These are phyloP conservation scores for Colletotrichum ledebouriae DNA, from an alignment of 2,329 filamentous ascomycete species.

Conservation along the genomic window DNA sequence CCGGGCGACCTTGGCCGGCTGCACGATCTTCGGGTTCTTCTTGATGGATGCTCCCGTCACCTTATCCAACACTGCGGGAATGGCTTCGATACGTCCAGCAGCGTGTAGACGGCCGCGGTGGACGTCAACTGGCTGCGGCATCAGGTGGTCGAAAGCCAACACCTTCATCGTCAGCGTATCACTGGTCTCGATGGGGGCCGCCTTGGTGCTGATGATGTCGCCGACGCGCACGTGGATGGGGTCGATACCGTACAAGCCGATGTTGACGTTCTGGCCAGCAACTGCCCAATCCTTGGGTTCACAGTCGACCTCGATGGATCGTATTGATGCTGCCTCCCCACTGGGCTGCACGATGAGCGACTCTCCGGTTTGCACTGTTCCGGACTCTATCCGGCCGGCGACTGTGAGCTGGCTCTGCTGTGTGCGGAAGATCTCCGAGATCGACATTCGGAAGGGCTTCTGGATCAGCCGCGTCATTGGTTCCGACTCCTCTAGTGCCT, in stretches of 20 bases:
- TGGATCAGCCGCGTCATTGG: conserved; percentile 78
- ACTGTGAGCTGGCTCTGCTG: conserved; percentile 86
- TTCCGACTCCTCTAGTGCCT: conserved; percentile 87
- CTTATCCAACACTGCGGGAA: conserved; percentile 84
- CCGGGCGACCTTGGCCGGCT: conserved; percentile 82
- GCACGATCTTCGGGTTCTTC: conserved; percentile 87
- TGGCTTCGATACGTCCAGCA: conserved; percentile 78
- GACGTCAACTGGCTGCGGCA: conserved; percentile 90
- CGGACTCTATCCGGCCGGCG: conserved; percentile 87
- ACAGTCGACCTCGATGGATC: conserved; percentile 82
- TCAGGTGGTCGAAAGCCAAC: conserved; percentile 88
- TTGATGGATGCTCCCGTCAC: conserved; percentile 79
- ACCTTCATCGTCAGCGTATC: conserved; percentile 85
- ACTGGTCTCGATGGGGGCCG: conserved; percentile 76
- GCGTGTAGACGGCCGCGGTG: conserved; percentile 87
- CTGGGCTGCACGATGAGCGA: conserved; percentile 83
- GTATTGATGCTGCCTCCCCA: conserved; percentile 83
- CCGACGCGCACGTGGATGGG: conserved; percentile 84
- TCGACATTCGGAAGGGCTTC: conserved; percentile 86
- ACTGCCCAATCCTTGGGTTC: conserved; percentile 88
- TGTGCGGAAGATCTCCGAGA: conserved; percentile 88
- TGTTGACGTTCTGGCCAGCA: conserved; percentile 86
- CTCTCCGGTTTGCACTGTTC: conserved; percentile 88
- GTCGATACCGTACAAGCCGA: conserved; percentile 90
- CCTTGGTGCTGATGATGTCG: conserved; percentile 84